These are phyloP conservation scores for Ophiostoma ips DNA, from an alignment of 2,329 filamentous ascomycete genomes.

Conservation along the genomic window DNA sequence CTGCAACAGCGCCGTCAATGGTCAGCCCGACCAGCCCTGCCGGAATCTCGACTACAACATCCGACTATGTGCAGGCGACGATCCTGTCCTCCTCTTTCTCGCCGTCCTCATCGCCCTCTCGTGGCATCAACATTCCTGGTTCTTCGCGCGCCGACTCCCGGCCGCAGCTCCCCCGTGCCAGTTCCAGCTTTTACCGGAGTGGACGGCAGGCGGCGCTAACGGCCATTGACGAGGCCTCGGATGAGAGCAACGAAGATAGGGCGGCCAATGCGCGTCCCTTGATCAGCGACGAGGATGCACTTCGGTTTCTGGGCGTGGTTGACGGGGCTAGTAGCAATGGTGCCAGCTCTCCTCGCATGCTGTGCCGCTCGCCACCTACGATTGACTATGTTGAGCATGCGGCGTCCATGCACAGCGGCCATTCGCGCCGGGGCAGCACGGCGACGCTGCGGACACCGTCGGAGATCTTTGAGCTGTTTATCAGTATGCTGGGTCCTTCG, in stretches of 20 bases:
- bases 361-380: not conserved
- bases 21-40: not conserved
- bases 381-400: not conserved
- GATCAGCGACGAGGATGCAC: not conserved
- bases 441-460: conserved; percentile 44
- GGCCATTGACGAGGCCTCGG: conserved; percentile 48
- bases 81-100: conserved; percentile 20
- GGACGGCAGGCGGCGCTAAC: conserved; percentile 34
- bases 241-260: conserved; percentile 37
- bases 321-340: not conserved
- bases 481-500: conserved; percentile 74
- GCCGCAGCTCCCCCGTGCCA: conserved; percentile 15
- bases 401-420: not conserved
- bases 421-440: conserved; percentile 13
- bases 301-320: not conserved
- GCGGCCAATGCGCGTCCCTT: not conserved
- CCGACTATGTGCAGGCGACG: conserved; percentile 12
- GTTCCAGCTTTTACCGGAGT: conserved; percentile 24
- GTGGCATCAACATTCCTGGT: no score
- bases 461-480: conserved; percentile 87
- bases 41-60: not conserved
- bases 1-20: not conserved
- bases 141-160: not conserved
- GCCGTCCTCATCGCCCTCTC: conserved; percentile 16
- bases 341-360: not conserved